Percentiles rank a stretch among this genome's conserved stretches.
These are phyloP conservation scores for Phytophthora pseudosyringae DNA, from an alignment of 352 stramenopile genomes.

Conservation along the genomic window DNA sequence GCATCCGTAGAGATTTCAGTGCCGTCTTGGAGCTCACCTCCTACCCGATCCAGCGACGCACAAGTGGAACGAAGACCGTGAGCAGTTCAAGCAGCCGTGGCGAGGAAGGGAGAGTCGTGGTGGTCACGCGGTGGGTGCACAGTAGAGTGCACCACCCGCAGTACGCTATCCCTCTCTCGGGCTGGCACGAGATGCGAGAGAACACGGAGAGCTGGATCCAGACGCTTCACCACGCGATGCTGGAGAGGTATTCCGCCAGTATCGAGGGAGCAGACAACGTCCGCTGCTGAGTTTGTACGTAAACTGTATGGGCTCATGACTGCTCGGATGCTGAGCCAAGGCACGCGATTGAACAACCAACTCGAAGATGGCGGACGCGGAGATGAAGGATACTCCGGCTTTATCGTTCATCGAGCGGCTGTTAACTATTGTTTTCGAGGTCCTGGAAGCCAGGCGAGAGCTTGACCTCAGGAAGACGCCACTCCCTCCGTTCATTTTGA, in stretches of 20 bases:
- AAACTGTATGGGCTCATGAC: too few relatives aligned
- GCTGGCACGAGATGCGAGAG: conserved; percentile 38
- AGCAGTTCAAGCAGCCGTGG: conserved; percentile 9
- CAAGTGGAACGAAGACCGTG: conserved; percentile 5
- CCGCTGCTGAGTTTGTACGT: too few relatives aligned
- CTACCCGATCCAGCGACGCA: conserved; percentile 20
- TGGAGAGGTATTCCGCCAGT: conserved; percentile 31
- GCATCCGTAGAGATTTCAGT: conserved; percentile 48
- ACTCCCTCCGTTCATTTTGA: conserved; percentile 70
- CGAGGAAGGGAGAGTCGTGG: conserved; percentile 26
- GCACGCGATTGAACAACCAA: too few relatives aligned
- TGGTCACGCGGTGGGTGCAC: conserved; percentile 39
- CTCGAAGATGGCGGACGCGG: too few relatives aligned
- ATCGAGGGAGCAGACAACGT: background rate
- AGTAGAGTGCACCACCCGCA: conserved; percentile 33
- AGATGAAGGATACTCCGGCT: too few relatives aligned
- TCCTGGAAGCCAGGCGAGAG: too few relatives aligned
- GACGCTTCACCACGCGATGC: conserved; percentile 31
- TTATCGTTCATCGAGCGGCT: too few relatives aligned
- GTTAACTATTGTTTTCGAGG: too few relatives aligned
- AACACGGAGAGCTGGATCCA: conserved; percentile 39
- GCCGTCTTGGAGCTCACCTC: conserved; percentile 31
- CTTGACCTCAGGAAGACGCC: conserved; percentile 9
- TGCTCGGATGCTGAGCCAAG: too few relatives aligned
- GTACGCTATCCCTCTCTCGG: conserved; percentile 27